Evolutionary conservation across 371 early-diverging fungal species (phyloP), one percentile per base, ranked within the genome.

Genomic region (Mortierella sp.): DNA sequence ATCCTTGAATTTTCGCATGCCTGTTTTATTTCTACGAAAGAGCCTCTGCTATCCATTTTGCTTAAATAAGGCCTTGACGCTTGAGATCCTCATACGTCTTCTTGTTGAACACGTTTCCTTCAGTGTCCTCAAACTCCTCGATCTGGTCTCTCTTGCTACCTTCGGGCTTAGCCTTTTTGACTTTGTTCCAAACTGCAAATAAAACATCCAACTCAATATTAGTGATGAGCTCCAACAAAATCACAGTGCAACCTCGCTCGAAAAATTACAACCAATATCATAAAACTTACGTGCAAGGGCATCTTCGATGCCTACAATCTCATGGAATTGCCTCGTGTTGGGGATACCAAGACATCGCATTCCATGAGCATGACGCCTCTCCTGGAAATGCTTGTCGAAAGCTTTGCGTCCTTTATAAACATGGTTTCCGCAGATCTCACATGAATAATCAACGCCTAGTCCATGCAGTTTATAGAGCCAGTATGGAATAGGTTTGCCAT

Each of bases 391-490:
- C 70, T 93, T 89, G 67, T 99, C 98, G 70, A 97, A 99, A 0
- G 96, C 98, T 76, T 96, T 97, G 64, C 98, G 91, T 23, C 99
- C 99, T 90, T 96, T 97, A 83, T 98, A 98, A 13, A 96, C 92
- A 72, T 91, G 93, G 67, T 96, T 95, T 47, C 98, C 98, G 76
- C 99, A 99, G 70, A 99, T 97, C 85, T 99, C 99, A 78, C 99
- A 99, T 0, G 95, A 89, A 78, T 96, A 98, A 75, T 97, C 95
- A 42, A 96, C 94, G 15, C 97, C 96, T 57, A 99, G 83, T 9
- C 99, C 99, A 81, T 98, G 98, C 59, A 98, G 87, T 83, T 98
- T 98, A 87, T 95, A 99, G 34, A 99, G 87, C 99, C 99, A 99
- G 83, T 94, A 97, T 13, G 99, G 99, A 83, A 99, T 99, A 17